These are phyloP conservation scores for Dissophora ornata DNA, from an alignment of 192 early-diverging fungal genomes.

Conservation along the genomic window DNA sequence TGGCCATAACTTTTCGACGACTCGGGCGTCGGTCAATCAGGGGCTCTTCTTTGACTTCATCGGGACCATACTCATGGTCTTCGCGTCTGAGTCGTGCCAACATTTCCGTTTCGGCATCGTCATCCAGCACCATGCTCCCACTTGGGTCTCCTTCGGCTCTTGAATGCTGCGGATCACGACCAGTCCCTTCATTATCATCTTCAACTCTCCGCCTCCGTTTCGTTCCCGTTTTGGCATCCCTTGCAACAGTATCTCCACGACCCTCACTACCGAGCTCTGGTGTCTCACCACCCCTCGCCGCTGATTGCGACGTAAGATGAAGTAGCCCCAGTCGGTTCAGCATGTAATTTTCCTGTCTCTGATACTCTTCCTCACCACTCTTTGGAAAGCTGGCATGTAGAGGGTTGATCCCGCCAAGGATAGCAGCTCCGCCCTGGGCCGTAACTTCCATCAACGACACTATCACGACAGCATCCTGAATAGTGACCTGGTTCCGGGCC, in stretches of 20 bases:
- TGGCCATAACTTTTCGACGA: neutral
- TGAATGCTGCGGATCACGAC: neutral
- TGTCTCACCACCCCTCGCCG: neutral
- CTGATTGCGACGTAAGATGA: conserved; percentile 37
- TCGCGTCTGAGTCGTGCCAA: conserved; percentile 5
- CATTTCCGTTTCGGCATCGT: conserved; percentile 25
- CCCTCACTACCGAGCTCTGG: conserved; percentile 11
- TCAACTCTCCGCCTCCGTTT: neutral
- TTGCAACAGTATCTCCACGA: neutral
- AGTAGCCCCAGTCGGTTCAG: conserved; percentile 60
- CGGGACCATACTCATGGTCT: neutral
- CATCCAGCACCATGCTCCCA: conserved; percentile 18
- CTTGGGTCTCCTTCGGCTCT: neutral
- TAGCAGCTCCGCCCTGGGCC: conserved; percentile 65
- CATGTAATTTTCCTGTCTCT: conserved; percentile 54
- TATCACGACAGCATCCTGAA: conserved; percentile 72
- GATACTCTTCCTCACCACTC: conserved; percentile 62
- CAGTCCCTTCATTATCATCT: neutral
- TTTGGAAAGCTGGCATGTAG: conserved; percentile 72
- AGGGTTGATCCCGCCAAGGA: conserved; percentile 60
- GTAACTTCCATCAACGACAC: conserved; percentile 72
- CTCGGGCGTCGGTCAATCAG: conserved; percentile 26
- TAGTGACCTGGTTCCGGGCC: conserved; percentile 65
- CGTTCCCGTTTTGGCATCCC: neutral
- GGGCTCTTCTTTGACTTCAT: conserved; percentile 16